phyloP scores from a whole-genome alignment of 371 early-diverging fungal genomes.

The Phascolomyces articulosus region DNA sequence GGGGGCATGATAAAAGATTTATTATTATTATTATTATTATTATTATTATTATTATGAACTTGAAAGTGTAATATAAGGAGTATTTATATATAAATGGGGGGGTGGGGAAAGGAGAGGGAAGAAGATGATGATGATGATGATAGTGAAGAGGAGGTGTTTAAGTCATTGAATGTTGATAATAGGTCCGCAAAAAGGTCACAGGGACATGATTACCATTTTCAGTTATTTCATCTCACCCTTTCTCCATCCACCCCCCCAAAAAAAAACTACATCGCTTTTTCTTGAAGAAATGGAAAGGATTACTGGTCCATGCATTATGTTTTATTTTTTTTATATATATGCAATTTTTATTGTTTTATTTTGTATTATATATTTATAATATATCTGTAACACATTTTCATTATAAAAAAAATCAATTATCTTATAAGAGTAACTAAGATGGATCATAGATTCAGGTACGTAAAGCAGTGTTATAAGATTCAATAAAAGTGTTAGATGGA shows the following conservation, averaged over 20 bases:
- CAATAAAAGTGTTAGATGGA: no score
- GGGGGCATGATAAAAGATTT: constrained; percentile 3
- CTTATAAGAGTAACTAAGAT: no score
- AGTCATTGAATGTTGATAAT: not conserved
- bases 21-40: no score
- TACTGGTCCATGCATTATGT: not conserved
- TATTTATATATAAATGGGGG: not conserved
- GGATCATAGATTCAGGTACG: no score
- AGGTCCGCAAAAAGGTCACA: constrained; percentile 1
- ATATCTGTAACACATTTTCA: no score
- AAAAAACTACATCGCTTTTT: no score
- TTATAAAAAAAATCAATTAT: no score
- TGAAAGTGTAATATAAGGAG: not conserved
- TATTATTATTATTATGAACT: no score
- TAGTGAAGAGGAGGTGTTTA: no score
- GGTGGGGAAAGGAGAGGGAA: not conserved
- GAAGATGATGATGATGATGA: not conserved
- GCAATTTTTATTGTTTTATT: not conserved
- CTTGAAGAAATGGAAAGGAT: no score
- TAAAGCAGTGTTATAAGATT: no score
- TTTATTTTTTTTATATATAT: not conserved
- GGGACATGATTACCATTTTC: constrained; percentile 3
- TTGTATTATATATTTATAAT: not conserved
- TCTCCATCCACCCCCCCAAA: not conserved
- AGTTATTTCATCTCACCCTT: not conserved